These are phyloP conservation scores for Coffea canephora DNA, from an alignment of 257 asterid genomes.

Conservation along the genomic window DNA sequence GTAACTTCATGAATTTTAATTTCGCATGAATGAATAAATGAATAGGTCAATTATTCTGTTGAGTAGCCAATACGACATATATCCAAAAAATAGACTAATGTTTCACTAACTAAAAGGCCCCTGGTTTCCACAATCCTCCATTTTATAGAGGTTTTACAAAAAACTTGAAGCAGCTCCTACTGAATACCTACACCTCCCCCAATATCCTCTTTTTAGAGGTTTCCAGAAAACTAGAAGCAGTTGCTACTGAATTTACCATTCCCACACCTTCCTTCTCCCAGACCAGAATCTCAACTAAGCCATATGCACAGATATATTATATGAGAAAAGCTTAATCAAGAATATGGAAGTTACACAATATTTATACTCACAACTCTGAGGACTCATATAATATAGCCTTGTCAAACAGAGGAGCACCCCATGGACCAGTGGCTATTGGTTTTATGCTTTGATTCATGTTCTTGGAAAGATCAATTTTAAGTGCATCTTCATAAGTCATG, in stretches of 20 bases:
- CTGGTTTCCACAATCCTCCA: not conserved
- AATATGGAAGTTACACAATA: not conserved
- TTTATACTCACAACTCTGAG: constrained; percentile 59
- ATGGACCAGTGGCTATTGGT: constrained; percentile 79
- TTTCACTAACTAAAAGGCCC: not conserved
- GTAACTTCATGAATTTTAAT: not conserved
- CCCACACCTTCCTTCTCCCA: not conserved
- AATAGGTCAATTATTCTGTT: not conserved
- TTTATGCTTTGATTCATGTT: constrained; percentile 50
- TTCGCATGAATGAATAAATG: not conserved
- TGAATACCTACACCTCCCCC: not conserved
- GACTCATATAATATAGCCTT: constrained; percentile 76
- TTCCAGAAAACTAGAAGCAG: not conserved
- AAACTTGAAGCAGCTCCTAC: not conserved
- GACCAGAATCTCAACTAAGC: too few species aligned
- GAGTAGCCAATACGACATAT: not conserved
- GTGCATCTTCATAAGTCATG: constrained; percentile 66
- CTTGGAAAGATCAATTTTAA: constrained; percentile 71
- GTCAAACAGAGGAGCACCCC: constrained; percentile 97
- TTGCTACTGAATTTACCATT: not conserved
- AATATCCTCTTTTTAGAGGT: not conserved
- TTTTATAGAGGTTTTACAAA: not conserved
- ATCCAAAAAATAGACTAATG: not conserved
- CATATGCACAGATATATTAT: not conserved
- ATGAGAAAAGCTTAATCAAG: not conserved